Base-by-base conservation (phyloP, 106 monocot species). In the Dendrobium nobile region DNA sequence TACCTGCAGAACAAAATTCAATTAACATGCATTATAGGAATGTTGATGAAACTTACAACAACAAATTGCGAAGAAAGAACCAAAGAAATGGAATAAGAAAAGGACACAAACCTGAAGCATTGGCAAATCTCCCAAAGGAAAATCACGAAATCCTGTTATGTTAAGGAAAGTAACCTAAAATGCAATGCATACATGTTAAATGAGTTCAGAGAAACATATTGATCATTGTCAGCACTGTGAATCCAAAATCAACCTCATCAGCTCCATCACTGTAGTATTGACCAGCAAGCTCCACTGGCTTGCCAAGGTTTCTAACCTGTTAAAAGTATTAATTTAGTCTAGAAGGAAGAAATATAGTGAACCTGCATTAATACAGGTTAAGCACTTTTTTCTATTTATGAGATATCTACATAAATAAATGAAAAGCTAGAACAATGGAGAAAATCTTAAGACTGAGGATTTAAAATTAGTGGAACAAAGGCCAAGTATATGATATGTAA, bases 251-350 rank as follows among this genome's bases (percentile, higher is more conserved):
- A 87, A 95, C 99, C 91, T 99, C 95, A 81, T 99, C 98, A 85
- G 98, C 98, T 67, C 98, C 98, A 87, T 99, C 98, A 80, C 86
- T 88, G 72, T 99, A 99, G 84, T 99, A 99, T 73, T 95, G 93
- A 77, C 91, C 80, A 20, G 98, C 98, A 72, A 99, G 87, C 11
- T 99, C 95, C 83, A 99, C 99, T 54, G 99, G 99, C 77, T 93
- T 99, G 26, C 95, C 98, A 82, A 99, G 98, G 79, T 99, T 99
- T 81, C 95, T 91, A 5, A 99, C 94, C 98, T 99, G 73, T 75
- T 80, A 24, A 40, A 42, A 73, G 17, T 67, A 68, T 5, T 64
- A 67, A 77, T 18, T 20, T 22, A 20, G 41, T 18, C 43, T 26
- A 76, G 43, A 43, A 74, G 74, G 15, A 70, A 70, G 27, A 70